Conservation (phyloP, 2,329 filamentous ascomycete genomes). For the Rutstroemia sp. region DNA sequence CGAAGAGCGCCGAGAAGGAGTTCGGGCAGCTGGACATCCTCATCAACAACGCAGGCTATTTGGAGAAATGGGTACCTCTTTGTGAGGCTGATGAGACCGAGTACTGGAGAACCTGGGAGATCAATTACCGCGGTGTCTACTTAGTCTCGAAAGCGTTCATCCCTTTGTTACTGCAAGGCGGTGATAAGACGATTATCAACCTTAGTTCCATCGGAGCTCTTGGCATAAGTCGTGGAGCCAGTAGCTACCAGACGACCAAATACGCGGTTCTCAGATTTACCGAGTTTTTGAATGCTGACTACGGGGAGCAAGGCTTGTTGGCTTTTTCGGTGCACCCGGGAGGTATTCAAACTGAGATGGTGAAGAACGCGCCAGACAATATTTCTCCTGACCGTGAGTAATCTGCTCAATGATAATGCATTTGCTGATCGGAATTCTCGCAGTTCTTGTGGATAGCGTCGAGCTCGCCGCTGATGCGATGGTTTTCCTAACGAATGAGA, state of each 20-base stretch:
- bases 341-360: neutral
- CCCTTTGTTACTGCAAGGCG: neutral
- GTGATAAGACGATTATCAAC: neutral
- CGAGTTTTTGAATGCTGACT: neutral
- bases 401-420: no score
- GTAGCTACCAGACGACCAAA: neutral
- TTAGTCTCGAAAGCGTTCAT: neutral
- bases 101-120: neutral
- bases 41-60: no score
- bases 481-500: slow-evolving; percentile 35
- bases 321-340: neutral
- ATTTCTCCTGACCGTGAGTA: no score
- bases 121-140: neutral
- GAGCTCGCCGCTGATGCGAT: slow-evolving; percentile 37
- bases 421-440: no score
- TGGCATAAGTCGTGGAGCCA: neutral
- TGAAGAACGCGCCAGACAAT: neutral
- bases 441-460: slow-evolving; percentile 27
- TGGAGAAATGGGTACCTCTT: no score
- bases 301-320: neutral
- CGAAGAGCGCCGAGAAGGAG: no score
- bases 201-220: neutral
- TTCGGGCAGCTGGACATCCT: no score
- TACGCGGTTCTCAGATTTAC: neutral
- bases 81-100: no score